Percentiles rank a stretch among this genome's conserved stretches.
These are phyloP conservation scores for Aspergillus carbonarius DNA, from an alignment of 2,329 filamentous ascomycete species.

Conservation along the genomic window DNA sequence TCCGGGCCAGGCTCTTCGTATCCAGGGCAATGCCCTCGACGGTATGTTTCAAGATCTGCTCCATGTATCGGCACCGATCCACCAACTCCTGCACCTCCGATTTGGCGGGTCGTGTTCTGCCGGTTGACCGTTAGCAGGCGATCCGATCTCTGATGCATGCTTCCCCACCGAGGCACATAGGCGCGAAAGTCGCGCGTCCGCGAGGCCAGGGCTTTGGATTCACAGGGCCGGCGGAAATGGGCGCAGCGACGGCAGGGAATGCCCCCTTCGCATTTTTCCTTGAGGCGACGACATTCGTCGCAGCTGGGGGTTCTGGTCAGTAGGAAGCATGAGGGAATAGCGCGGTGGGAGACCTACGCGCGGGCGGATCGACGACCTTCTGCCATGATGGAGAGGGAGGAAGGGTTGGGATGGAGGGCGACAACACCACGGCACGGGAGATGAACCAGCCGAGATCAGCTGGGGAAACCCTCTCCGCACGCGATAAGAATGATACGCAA, in stretches of 20 bases:
- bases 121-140: too few species aligned
- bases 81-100: conserved; percentile 7
- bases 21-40: conserved; percentile 9
- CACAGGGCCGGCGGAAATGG: conserved; percentile 14
- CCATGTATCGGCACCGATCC: conserved; percentile 13
- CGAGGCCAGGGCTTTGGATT: conserved; percentile 8
- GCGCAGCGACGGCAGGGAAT: conserved; percentile 18
- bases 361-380: not conserved
- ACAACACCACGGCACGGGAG: too few species aligned
- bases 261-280: conserved; percentile 22
- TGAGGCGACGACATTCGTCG: conserved; percentile 18
- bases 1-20: conserved; percentile 2
- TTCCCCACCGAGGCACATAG: not conserved
- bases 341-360: too few species aligned
- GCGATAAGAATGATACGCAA: not conserved
- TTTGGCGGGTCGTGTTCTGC: not conserved
- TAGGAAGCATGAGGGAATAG: too few species aligned
- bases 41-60: conserved; percentile 11
- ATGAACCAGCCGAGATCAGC: not conserved
- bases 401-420: not conserved
- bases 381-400: not conserved
- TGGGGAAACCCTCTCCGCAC: not conserved
- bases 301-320: not conserved
- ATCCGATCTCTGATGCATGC: too few species aligned
- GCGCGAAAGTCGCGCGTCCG: not conserved